phyloP scores from a whole-genome alignment of 2,329 filamentous ascomycete genomes.

The Metarhizium album region DNA sequence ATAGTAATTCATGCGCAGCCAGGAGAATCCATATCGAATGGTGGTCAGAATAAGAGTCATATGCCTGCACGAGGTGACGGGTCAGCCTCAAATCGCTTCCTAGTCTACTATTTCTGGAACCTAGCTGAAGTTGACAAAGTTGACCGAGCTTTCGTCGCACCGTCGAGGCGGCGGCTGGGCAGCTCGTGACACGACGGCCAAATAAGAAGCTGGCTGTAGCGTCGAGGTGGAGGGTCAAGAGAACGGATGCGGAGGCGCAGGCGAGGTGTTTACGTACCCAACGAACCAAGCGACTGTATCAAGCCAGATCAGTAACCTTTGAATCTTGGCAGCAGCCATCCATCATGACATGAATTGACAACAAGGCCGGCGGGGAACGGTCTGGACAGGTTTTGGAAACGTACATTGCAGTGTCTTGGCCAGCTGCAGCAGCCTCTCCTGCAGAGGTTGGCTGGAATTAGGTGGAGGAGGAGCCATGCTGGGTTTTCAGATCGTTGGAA shows the following conservation, averaged over 20 bases:
- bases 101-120: background rate
- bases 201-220: background rate
- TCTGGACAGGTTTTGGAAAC: conserved; percentile 21
- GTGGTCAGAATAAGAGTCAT: conserved; percentile 75
- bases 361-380: background rate
- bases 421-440: conserved; percentile 64
- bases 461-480: conserved; percentile 50
- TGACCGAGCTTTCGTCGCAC: background rate
- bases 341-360: background rate
- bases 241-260: conserved; percentile 4
- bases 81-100: conserved; percentile 6
- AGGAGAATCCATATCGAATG: conserved; percentile 73
- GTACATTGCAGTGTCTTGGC: conserved; percentile 89
- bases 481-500: background rate
- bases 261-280: conserved; percentile 49
- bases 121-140: background rate
- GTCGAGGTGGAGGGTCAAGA: background rate
- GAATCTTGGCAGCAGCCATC: background rate
- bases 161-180: background rate
- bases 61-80: conserved; percentile 48
- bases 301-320: conserved; percentile 23
- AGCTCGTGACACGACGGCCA: background rate
- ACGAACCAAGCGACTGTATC: conserved; percentile 65
- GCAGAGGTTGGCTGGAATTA: conserved; percentile 55
- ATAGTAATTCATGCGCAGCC: conserved; percentile 80